phyloP scores from a whole-genome alignment of 805 yeast species.

The Nakazawaea holstii region DNA sequence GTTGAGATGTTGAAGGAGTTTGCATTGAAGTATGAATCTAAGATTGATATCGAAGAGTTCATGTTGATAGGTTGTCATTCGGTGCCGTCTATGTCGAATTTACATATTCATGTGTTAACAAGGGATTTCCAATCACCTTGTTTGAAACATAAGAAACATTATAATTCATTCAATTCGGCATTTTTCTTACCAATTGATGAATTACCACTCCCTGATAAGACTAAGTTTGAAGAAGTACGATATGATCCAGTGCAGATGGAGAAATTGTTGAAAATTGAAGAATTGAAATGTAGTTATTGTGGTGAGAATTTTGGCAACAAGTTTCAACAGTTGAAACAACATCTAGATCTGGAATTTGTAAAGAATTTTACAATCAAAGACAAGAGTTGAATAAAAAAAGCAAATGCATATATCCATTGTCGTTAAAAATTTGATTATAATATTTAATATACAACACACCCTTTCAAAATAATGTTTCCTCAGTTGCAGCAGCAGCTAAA shows the following conservation, averaged over 20 bases:
- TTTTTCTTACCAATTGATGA: constrained; percentile 57
- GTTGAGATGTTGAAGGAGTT: constrained; percentile 15
- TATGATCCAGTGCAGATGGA: constrained; percentile 37
- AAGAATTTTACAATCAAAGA: background rate
- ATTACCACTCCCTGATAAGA: constrained; percentile 35
- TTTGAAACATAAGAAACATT: constrained; percentile 61
- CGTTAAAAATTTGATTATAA: background rate
- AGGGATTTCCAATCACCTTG: constrained; percentile 50
- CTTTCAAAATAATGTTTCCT: constrained; percentile 24
- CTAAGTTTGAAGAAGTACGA: constrained; percentile 27
- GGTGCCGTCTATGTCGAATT: constrained; percentile 61
- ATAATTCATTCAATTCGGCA: constrained; percentile 60
- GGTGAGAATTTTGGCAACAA: constrained; percentile 33
- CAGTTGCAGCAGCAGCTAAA: constrained; percentile 1
- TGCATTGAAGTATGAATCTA: constrained; percentile 12
- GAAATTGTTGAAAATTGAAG: constrained; percentile 22
- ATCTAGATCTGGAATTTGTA: constrained; percentile 32
- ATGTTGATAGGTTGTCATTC: constrained; percentile 63
- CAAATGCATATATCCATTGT: background rate
- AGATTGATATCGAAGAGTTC: constrained; percentile 24
- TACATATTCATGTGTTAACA: constrained; percentile 72
- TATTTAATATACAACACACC: background rate
- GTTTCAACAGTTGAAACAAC: constrained; percentile 37
- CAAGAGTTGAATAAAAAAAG: background rate
- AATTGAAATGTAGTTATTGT: constrained; percentile 38